These are phyloP conservation scores for Pseudonitzschia delicatissima DNA, from an alignment of 108 stramenopile genomes.

Conservation along the genomic window DNA sequence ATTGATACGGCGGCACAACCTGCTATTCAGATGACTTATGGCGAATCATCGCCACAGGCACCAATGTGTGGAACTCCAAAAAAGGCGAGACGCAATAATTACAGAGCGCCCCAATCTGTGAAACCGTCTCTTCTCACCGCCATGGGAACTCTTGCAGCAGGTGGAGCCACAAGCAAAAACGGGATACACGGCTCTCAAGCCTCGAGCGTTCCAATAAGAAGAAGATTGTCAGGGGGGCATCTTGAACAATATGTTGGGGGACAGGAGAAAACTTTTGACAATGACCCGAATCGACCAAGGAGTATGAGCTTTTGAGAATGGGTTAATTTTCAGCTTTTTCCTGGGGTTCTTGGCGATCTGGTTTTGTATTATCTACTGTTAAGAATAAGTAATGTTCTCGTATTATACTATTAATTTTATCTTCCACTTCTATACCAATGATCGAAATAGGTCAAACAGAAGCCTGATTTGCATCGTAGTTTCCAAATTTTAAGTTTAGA, in stretches of 20 bases:
- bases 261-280: conserved; percentile 13
- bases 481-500: too few relatives aligned
- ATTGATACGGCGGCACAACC: not conserved
- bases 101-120: conserved; percentile 19
- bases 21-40: not conserved
- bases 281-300: conserved; percentile 16
- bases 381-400: too few relatives aligned
- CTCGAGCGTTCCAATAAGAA: conserved; percentile 15
- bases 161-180: not conserved
- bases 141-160: conserved; percentile 25
- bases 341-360: too few relatives aligned
- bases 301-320: conserved; percentile 31
- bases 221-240: conserved; percentile 27
- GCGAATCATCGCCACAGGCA: not conserved
- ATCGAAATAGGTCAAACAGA: too few relatives aligned
- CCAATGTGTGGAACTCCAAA: conserved; percentile 9
- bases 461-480: too few relatives aligned
- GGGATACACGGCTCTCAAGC: not conserved
- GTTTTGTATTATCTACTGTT: too few relatives aligned
- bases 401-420: too few relatives aligned
- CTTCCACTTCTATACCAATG: too few relatives aligned
- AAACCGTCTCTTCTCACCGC: conserved; percentile 32
- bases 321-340: too few relatives aligned
- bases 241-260: conserved; percentile 29
- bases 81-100: conserved; percentile 25